Evolutionary conservation across 352 stramenopile genomes (phyloP), one percentile per base, ranked within the genome.

Genomic region (Pilasporangium apinafurcum): DNA sequence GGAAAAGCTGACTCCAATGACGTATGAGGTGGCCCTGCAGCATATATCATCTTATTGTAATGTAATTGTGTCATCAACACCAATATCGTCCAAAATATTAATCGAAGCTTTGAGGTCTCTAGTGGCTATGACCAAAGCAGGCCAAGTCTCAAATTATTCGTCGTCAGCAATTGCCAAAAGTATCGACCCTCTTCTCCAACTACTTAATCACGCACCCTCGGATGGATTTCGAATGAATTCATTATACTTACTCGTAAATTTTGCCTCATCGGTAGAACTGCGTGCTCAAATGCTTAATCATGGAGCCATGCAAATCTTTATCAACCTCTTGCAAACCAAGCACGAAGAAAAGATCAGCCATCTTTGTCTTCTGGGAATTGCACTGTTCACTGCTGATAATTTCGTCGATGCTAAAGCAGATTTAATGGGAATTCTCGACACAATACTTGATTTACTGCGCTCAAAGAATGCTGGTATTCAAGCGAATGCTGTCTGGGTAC

Each of bases 171-270:
- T 79, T 7, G 49, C 64, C 0, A 62, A 62, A 24, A 69, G 56
- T 7, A 22, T 87, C 9, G 61, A 79, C 31, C 48, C 61, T n/a
- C 58, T 91, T 22, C 53, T 86, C 1, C 40, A 65, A 7, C 33
- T 88, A 21, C 24, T 86, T 10, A 48, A 51, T 2, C 36, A 32
- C 24, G 45, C 44, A 22, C 36, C 48, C 10, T 65, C 41, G 5
- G 62, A 64, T 25, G 48, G 43, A 5, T 53, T 83, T 21, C 70
- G 70, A 2, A 36, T 86, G 10, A 71, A 85, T 21, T 53, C 63
- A 8, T 50, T 88, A 13, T 84, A 83, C 38, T 48, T 91, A 46
- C 52, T 88, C 8, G 75, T 91, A 3, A 86, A 80, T 20, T 91
- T 82, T 35, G 70, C 75, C 4, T 74, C 75, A 0, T 64, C 58